phyloP scores from a whole-genome alignment of 2,329 filamentous ascomycete species.

The Dactylellina leptospora region DNA sequence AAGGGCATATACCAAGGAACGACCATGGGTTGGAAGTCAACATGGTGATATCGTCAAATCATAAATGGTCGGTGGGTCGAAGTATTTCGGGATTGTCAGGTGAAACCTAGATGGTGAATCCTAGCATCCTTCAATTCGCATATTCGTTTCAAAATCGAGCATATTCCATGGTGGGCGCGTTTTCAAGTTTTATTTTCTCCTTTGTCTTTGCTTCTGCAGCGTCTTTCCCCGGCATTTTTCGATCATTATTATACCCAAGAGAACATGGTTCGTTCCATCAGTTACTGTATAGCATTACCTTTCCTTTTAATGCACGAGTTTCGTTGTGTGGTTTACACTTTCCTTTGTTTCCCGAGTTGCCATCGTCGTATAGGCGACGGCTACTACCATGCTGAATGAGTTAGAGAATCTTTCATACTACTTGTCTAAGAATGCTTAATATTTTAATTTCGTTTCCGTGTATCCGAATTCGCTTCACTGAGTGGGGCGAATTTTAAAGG shows the following conservation, averaged over 20 bases:
- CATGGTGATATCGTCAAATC: constrained; percentile 31
- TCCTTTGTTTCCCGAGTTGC: constrained; percentile 34
- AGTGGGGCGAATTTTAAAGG: neutral
- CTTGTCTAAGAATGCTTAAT: constrained; percentile 25
- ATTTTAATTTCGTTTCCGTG: constrained; percentile 43
- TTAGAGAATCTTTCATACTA: constrained; percentile 23
- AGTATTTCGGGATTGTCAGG: constrained; percentile 1
- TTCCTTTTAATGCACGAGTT: constrained; percentile 26
- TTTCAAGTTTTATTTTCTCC: constrained; percentile 20
- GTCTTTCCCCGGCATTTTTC: constrained; percentile 16
- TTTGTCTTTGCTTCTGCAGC: constrained; percentile 17
- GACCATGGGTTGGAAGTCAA: constrained; percentile 16
- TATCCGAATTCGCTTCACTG: constrained; percentile 1
- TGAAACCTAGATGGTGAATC: constrained; percentile 42
- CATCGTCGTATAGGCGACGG: neutral
- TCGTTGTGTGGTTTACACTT: constrained; percentile 19
- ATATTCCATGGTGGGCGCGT: constrained; percentile 35
- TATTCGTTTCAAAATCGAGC: constrained; percentile 25
- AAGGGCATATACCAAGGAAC: constrained; percentile 20
- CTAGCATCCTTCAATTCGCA: constrained; percentile 10
- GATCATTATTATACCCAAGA: constrained; percentile 20
- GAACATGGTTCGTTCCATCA: constrained; percentile 23
- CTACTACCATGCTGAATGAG: neutral
- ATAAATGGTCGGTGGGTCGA: neutral
- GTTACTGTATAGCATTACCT: constrained; percentile 7